Evolutionary conservation across 1,139 yeast species (phyloP).

Genomic region (Trichomonascaceae sp.): DNA sequence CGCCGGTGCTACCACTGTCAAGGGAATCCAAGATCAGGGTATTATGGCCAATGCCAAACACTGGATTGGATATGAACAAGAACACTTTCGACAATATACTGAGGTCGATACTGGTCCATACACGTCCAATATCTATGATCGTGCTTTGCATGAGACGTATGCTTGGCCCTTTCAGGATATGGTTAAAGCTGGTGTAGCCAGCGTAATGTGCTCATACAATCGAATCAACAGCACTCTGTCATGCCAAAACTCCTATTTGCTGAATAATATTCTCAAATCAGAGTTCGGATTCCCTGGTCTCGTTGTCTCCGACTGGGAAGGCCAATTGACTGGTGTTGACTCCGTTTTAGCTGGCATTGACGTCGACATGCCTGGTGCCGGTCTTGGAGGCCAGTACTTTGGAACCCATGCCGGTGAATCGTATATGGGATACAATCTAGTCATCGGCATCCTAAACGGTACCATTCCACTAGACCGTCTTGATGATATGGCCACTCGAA

Average conservation of each 20-base stretch:
- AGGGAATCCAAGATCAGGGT: slow-evolving; percentile 55
- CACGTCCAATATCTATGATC: slow-evolving; percentile 49
- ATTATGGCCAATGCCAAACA: slow-evolving; percentile 52
- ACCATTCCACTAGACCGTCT: slow-evolving; percentile 51
- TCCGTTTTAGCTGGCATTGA: slow-evolving; percentile 57
- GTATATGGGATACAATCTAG: slow-evolving; percentile 33
- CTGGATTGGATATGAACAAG: slow-evolving; percentile 59
- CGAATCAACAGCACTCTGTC: slow-evolving; percentile 53
- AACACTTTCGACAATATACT: slow-evolving; percentile 53
- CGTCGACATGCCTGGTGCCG: slow-evolving; percentile 65
- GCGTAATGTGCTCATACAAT: slow-evolving; percentile 59
- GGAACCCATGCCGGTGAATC: slow-evolving; percentile 37
- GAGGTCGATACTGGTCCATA: slow-evolving; percentile 39
- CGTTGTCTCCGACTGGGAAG: slow-evolving; percentile 64
- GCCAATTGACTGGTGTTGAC: slow-evolving; percentile 48
- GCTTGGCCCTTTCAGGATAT: slow-evolving; percentile 66
- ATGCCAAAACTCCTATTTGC: slow-evolving; percentile 54
- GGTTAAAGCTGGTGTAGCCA: slow-evolving; percentile 54
- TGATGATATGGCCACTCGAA: slow-evolving; percentile 57
- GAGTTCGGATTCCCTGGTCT: slow-evolving; percentile 65
- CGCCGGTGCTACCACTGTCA: slow-evolving; percentile 47
- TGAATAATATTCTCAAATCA: slow-evolving; percentile 52
- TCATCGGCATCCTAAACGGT: slow-evolving; percentile 50
- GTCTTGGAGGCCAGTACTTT: slow-evolving; percentile 50
- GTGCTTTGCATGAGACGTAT: slow-evolving; percentile 58